Evolutionary conservation across 495 filamentous ascomycete genomes (phyloP).

Genomic region (Pseudomonodictys pantanalensis): DNA sequence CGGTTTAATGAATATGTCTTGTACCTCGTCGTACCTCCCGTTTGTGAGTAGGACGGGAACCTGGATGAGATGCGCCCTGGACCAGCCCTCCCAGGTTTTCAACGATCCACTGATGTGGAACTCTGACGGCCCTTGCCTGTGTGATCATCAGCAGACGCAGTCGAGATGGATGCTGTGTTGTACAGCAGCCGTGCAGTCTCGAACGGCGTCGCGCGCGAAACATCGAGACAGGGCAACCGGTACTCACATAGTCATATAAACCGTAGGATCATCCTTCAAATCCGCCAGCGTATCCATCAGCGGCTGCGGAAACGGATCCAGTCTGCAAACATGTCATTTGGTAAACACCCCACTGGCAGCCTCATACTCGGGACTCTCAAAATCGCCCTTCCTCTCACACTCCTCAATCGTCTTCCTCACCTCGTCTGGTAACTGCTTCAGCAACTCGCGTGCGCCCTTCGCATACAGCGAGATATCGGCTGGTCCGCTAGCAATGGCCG

Average conservation of each 20-base stretch:
- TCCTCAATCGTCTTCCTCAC: slow-evolving; percentile 44
- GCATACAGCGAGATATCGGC: slow-evolving; percentile 41
- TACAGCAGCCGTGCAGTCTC: neutral
- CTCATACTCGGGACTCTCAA: slow-evolving; percentile 48
- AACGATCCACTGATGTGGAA: slow-evolving; percentile 47
- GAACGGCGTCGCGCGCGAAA: neutral
- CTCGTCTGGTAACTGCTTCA: slow-evolving; percentile 43
- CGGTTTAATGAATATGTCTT: slow-evolving; percentile 45
- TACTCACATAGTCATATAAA: slow-evolving; percentile 47
- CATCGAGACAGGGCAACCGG: neutral
- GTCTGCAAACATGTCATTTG: slow-evolving; percentile 43
- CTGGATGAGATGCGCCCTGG: slow-evolving; percentile 40
- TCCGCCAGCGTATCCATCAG: slow-evolving; percentile 36
- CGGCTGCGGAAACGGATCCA: slow-evolving; percentile 42
- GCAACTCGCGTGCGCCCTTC: slow-evolving; percentile 34
- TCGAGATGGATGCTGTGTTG: neutral
- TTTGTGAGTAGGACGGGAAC: slow-evolving; percentile 50
- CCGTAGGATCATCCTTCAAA: slow-evolving; percentile 46
- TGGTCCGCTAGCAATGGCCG: slow-evolving; percentile 46
- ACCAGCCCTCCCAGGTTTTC: slow-evolving; percentile 45
- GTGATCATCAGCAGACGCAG: slow-evolving; percentile 21
- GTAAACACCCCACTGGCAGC: slow-evolving; percentile 46
- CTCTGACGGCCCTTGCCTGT: slow-evolving; percentile 50
- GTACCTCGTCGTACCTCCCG: slow-evolving; percentile 50
- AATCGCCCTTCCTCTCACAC: slow-evolving; percentile 41